Percentiles rank a stretch among this genome's conserved stretches.
These are phyloP conservation scores for Flammula alnicola DNA, from an alignment of 1,284 basidiomycete genomes.

Conservation along the genomic window DNA sequence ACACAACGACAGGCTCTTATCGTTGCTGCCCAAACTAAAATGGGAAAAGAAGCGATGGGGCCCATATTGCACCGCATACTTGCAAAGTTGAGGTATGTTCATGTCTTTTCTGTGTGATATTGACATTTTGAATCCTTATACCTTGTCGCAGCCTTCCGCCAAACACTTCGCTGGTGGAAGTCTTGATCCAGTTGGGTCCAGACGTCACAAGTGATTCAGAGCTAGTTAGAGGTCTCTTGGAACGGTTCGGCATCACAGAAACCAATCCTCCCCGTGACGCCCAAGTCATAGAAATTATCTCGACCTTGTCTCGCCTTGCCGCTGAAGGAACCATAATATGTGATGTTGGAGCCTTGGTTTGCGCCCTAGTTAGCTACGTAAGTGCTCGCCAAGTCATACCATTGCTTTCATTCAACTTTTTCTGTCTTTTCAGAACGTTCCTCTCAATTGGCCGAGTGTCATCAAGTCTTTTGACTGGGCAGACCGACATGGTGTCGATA, in stretches of 20 bases:
- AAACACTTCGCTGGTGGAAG: conserved; percentile 71
- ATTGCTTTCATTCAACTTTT: conserved; percentile 18
- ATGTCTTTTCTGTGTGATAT: conserved; percentile 17
- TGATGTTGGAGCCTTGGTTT: conserved; percentile 79
- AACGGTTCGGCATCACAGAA: conserved; percentile 75
- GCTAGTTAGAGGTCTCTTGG: conserved; percentile 66
- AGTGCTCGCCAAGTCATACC: conserved; percentile 39
- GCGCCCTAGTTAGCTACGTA: conserved; percentile 70
- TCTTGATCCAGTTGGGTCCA: conserved; percentile 73
- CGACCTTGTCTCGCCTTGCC: conserved; percentile 66
- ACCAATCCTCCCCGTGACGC: conserved; percentile 68
- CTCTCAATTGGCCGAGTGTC: conserved; percentile 79
- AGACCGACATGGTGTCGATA: conserved; percentile 81
- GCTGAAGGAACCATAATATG: conserved; percentile 72
- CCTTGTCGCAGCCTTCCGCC: conserved; percentile 56
- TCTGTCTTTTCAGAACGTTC: conserved; percentile 49
- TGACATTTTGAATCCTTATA: conserved; percentile 19
- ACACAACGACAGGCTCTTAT: conserved; percentile 75
- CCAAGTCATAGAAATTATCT: conserved; percentile 72
- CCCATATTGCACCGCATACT: conserved; percentile 57
- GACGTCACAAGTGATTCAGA: conserved; percentile 78
- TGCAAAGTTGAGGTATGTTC: conserved; percentile 63
- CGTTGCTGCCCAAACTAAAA: conserved; percentile 74
- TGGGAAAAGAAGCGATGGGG: conserved; percentile 58
- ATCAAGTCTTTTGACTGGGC: conserved; percentile 80